Base-by-base conservation (phyloP, 345 rosid species). In the Sapria himalayana region DNA sequence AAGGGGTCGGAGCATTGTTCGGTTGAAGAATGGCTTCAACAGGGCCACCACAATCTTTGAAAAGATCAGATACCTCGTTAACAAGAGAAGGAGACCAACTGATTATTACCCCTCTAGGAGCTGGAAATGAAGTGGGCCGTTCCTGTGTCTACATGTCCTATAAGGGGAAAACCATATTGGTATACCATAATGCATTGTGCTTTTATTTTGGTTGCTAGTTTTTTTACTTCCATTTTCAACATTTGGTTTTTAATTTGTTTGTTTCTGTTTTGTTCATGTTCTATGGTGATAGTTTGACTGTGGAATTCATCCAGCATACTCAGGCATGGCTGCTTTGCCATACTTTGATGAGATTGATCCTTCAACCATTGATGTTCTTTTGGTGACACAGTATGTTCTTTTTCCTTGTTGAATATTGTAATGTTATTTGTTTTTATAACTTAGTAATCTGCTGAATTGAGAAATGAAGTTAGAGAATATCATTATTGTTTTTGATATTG, bases 341-440 rank as follows among this genome's bases (percentile, higher is more conserved):
- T 81, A 86, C 60, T 81, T 81, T 25, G 94, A 86, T 69, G 96
- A 85, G 49, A 85, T 85, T 45, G 96, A 81, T 61, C 96, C 96
- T 57, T 81, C 94, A 7, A 23, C 66, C 22, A 64, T 81, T 40
- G 97, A 85, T 43, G 89, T 78, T 3, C 94, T 85, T 47, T 77
- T 85, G 51, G 65, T 85, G 21, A 85, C 97, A 12, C 96, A 81
- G 96, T 85, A 70, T 29, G 72, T 55, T 8, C 35, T 22, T 25
- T 25, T 25, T 6, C 20, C 20, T 42, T 50, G 47, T 24, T 37
- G 16, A 5, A 14, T 42, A 9, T 5, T 25, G 5, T 14, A 4
- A 32, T 41, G 3, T 14, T 14, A 22, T 40, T 42, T 45, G 1
- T 19, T 32, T n/a, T 32, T n/a, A 17, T 14, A 15, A 1, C 12